A percentile compares a stretch with the other conserved stretches of the same genome.
Conservation (phyloP, 306 rosid species). For the Trifolium repens region DNA sequence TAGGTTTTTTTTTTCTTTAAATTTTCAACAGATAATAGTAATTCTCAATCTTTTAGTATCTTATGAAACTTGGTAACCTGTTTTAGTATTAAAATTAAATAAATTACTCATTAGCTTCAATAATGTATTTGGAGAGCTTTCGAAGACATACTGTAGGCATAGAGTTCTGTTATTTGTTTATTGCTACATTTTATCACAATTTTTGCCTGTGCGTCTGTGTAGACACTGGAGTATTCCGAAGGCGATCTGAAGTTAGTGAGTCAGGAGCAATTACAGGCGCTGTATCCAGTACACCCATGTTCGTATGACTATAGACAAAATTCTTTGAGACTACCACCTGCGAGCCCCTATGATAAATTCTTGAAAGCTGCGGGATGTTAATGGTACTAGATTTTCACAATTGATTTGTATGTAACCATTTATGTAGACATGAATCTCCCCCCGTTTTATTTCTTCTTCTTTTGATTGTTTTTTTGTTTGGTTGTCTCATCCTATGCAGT, state of each 20-base stretch:
- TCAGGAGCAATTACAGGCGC: slow-evolving; percentile 48
- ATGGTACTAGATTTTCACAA: slow-evolving; percentile 25
- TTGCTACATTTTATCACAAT: neutral
- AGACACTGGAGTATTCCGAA: slow-evolving; percentile 58
- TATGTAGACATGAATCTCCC: slow-evolving; percentile 22
- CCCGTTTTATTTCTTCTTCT: neutral
- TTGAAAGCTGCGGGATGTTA: slow-evolving; percentile 92
- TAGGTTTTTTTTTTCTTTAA: neutral
- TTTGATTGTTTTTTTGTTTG: neutral
- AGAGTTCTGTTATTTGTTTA: slow-evolving; percentile 24
- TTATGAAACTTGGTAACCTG: slow-evolving; percentile 12
- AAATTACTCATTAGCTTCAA: slow-evolving; percentile 3
- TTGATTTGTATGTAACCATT: slow-evolving; percentile 34
- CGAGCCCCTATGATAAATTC: slow-evolving; percentile 90
- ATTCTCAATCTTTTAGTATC: neutral
- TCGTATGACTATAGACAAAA: slow-evolving; percentile 57
- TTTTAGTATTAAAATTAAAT: neutral
- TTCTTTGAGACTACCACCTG: slow-evolving; percentile 79
- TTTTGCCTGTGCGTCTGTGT: slow-evolving; percentile 38
- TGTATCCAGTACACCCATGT: slow-evolving; percentile 54
- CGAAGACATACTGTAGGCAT: neutral
- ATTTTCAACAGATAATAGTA: slow-evolving; percentile 5
- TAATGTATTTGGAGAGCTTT: neutral
- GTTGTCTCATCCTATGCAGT: slow-evolving; percentile 17
- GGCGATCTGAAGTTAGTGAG: slow-evolving; percentile 55